These are phyloP conservation scores for Grigorovia transvaalensis DNA, from an alignment of 805 yeast species.

Conservation along the genomic window DNA sequence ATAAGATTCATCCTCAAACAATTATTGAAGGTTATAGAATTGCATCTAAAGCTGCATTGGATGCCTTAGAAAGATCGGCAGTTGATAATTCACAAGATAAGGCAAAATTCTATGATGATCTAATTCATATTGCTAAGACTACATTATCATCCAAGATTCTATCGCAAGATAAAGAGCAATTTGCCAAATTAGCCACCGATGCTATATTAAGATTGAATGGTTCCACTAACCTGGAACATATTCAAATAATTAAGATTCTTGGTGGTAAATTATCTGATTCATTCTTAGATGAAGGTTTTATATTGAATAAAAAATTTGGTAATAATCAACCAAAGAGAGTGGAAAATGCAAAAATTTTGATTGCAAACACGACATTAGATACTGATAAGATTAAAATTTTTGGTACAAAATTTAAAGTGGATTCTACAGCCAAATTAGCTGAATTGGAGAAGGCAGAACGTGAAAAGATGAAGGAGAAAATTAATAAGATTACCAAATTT, in stretches of 20 bases:
- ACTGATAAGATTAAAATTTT: constrained; percentile 96
- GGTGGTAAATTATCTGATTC: constrained; percentile 92
- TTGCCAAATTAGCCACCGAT: constrained; percentile 84
- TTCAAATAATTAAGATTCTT: constrained; percentile 83
- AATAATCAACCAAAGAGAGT: constrained; percentile 84
- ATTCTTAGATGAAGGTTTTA: constrained; percentile 91
- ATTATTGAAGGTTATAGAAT: constrained; percentile 92
- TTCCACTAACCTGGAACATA: constrained; percentile 79
- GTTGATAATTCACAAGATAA: constrained; percentile 56
- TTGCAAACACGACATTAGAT: constrained; percentile 93
- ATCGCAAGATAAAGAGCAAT: constrained; percentile 88
- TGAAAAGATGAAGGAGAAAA: constrained; percentile 82
- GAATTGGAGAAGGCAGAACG: constrained; percentile 91
- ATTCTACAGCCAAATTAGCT: constrained; percentile 87
- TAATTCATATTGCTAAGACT: constrained; percentile 81
- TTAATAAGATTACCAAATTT: constrained; percentile 79
- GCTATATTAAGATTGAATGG: constrained; percentile 84
- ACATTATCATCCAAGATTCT: constrained; percentile 88
- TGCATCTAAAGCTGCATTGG: constrained; percentile 76
- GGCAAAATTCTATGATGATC: constrained; percentile 60
- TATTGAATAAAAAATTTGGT: constrained; percentile 84
- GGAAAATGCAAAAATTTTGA: constrained; percentile 73
- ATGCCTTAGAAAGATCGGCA: constrained; percentile 67
- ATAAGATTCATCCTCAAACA: constrained; percentile 92
- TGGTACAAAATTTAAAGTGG: constrained; percentile 96